A percentile compares a stretch with the other conserved stretches of the same genome.
phyloP scores from a whole-genome alignment of 2,329 filamentous ascomycete genomes.

The Chrysoporthe cubensis region DNA sequence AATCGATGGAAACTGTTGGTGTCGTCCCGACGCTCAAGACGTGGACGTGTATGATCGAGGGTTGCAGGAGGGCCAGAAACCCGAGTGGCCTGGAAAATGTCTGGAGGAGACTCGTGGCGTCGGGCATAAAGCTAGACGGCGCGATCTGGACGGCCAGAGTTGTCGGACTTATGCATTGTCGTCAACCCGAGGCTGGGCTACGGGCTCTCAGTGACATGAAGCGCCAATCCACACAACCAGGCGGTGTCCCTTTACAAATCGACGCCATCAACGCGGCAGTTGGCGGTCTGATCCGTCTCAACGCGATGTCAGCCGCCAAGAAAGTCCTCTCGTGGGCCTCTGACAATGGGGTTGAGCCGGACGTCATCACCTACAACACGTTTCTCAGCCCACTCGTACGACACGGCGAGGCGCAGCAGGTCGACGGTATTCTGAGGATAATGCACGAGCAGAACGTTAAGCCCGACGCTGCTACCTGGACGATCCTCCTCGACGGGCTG shows the following conservation, averaged over 20 bases:
- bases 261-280: conserved; percentile 73
- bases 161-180: conserved; percentile 63
- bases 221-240: conserved; percentile 37
- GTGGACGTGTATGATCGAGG: conserved; percentile 75
- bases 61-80: conserved; percentile 66
- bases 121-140: conserved; percentile 64
- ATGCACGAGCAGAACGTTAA: conserved; percentile 62
- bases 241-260: conserved; percentile 43
- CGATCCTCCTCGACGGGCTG: conserved; percentile 68
- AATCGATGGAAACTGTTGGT: conserved; percentile 50
- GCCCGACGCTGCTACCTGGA: conserved; percentile 73
- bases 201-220: conserved; percentile 69
- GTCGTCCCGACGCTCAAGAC: conserved; percentile 65
- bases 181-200: conserved; percentile 60
- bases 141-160: conserved; percentile 74
- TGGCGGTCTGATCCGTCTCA: conserved; percentile 59
- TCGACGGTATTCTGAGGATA: conserved; percentile 55
- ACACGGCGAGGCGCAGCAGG: conserved; percentile 50
- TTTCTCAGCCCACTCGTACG: conserved; percentile 66
- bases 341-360: conserved; percentile 57
- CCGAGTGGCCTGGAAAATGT: conserved; percentile 63
- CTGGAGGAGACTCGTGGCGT: conserved; percentile 66
- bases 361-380: conserved; percentile 68
- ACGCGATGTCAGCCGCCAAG: conserved; percentile 53
- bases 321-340: conserved; percentile 64